Evolutionary conservation across 1,139 yeast genomes (phyloP).

Genomic region (Zygoascus sp.): DNA sequence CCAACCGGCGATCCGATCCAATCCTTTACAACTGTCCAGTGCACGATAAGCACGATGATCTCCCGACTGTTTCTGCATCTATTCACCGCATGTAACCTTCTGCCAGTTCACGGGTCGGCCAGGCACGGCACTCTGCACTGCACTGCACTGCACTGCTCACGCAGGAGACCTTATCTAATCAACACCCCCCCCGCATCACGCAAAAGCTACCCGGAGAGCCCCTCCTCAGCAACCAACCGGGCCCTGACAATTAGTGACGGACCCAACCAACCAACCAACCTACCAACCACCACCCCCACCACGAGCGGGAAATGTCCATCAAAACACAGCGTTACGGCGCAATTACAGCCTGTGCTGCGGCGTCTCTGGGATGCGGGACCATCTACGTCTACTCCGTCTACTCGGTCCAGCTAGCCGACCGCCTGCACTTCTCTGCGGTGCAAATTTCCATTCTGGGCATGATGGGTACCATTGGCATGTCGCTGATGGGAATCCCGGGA

Average conservation of each 20-base stretch:
- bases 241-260: not conserved
- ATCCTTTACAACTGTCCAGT: too few species aligned
- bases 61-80: too few species aligned
- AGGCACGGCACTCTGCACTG: too few species aligned
- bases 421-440: conserved; percentile 49
- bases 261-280: not conserved
- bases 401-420: conserved; percentile 55
- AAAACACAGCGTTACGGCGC: conserved; percentile 16
- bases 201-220: too few species aligned
- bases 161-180: too few species aligned
- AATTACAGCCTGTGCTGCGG: conserved; percentile 26
- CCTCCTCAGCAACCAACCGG: not conserved
- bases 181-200: too few species aligned
- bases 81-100: too few species aligned
- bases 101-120: too few species aligned
- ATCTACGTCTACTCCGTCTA: conserved; percentile 56
- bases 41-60: too few species aligned
- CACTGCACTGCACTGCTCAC: too few species aligned
- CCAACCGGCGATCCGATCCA: too few species aligned
- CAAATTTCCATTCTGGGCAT: conserved; percentile 52
- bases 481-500: conserved; percentile 53
- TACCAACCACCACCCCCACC: not conserved
- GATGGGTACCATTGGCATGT: conserved; percentile 54
- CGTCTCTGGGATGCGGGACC: conserved; percentile 54
- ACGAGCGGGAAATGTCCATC: conserved; percentile 9